Evolutionary conservation across 75 land plant species (phyloP).

Genomic region (Selaginella tamariscina): DNA sequence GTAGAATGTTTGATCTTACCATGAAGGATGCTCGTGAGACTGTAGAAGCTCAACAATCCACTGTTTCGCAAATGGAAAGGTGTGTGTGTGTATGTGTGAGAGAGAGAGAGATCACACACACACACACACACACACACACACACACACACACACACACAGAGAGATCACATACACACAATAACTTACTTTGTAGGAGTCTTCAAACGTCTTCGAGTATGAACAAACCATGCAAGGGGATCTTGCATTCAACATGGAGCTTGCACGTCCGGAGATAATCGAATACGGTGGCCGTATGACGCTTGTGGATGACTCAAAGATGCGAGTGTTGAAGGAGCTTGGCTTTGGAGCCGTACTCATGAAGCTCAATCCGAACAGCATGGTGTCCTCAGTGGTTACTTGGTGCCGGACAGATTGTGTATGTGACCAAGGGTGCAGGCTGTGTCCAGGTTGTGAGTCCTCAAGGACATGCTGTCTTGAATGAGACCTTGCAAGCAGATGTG

Average conservation of each 20-base stretch:
- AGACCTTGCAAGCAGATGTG: background rate
- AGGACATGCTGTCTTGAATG: background rate
- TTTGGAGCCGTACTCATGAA: background rate
- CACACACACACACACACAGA: too few relatives aligned
- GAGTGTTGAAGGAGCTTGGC: background rate
- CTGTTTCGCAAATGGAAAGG: background rate
- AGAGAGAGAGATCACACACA: too few relatives aligned
- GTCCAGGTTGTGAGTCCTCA: background rate
- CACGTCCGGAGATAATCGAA: background rate
- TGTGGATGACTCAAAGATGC: background rate
- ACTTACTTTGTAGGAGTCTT: too few relatives aligned
- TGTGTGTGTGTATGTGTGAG: too few relatives aligned
- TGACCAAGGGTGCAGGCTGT: conserved; percentile 1
- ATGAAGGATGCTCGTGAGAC: background rate
- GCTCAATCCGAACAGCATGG: background rate
- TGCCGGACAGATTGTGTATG: background rate
- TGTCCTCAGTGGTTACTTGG: background rate
- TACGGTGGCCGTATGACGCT: conserved; percentile 3
- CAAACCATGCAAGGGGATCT: conserved; percentile 3
- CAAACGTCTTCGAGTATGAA: too few relatives aligned
- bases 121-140: too few relatives aligned
- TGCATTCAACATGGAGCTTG: background rate
- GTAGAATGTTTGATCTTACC: background rate
- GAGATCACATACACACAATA: too few relatives aligned
- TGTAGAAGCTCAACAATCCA: background rate